phyloP scores from a whole-genome alignment of 2,329 filamentous ascomycete species.

The Geoglossum cookeanum region DNA sequence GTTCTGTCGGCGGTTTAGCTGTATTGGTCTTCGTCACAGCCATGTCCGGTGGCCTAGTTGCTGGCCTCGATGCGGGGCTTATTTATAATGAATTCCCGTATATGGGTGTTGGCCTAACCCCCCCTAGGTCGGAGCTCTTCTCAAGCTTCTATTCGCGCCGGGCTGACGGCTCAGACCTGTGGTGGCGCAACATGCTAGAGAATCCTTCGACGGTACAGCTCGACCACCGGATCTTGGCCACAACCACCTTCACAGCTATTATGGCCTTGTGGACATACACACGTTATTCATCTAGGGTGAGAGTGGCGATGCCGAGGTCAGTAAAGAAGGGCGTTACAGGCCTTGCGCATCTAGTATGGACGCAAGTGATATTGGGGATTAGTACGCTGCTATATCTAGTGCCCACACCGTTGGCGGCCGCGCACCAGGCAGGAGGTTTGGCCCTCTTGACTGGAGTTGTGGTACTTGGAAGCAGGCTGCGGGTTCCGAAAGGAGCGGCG shows the following conservation, averaged over 20 bases:
- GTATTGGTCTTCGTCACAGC: slow-evolving; percentile 71
- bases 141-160: slow-evolving; percentile 69
- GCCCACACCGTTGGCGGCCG: slow-evolving; percentile 67
- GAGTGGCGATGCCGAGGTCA: slow-evolving; percentile 32
- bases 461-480: slow-evolving; percentile 59
- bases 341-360: slow-evolving; percentile 59
- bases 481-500: slow-evolving; percentile 34
- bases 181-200: slow-evolving; percentile 96
- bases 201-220: slow-evolving; percentile 92
- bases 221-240: slow-evolving; percentile 83
- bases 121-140: slow-evolving; percentile 67
- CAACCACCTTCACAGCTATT: slow-evolving; percentile 68
- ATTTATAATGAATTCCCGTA: slow-evolving; percentile 98
- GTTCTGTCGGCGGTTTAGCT: slow-evolving; percentile 50
- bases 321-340: slow-evolving; percentile 55
- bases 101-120: slow-evolving; percentile 73
- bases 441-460: slow-evolving; percentile 68
- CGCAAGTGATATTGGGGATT: slow-evolving; percentile 79
- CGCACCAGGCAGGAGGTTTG: slow-evolving; percentile 81
- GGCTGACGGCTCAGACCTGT: slow-evolving; percentile 61
- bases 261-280: slow-evolving; percentile 66
- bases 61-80: slow-evolving; percentile 82
- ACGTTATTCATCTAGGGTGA: slow-evolving; percentile 45
- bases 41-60: slow-evolving; percentile 85
- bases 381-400: slow-evolving; percentile 86